These are phyloP conservation scores for Cadophora luteo-olivacea DNA, from an alignment of 2,329 filamentous ascomycete species.

Conservation along the genomic window DNA sequence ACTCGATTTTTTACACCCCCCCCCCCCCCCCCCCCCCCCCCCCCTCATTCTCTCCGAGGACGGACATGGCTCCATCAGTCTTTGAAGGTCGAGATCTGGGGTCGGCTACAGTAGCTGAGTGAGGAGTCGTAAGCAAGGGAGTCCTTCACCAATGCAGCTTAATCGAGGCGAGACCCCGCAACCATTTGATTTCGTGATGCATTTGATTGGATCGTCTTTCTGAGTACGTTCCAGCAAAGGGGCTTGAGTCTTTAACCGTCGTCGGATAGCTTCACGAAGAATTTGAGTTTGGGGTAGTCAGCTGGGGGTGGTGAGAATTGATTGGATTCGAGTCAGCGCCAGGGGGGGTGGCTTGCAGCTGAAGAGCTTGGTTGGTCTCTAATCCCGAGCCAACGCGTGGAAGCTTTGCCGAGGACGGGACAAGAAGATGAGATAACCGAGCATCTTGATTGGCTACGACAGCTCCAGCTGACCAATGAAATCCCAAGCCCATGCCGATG, in stretches of 20 bases:
- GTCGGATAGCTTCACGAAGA: background rate
- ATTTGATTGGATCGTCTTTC: background rate
- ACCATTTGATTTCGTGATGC: background rate
- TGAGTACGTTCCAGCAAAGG: background rate
- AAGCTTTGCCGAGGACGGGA: constrained; percentile 15
- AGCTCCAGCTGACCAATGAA: background rate
- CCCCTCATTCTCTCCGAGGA: background rate
- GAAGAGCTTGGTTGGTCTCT: constrained; percentile 12
- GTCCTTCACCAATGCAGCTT: background rate
- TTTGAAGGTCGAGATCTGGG: constrained; percentile 15
- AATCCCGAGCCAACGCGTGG: background rate
- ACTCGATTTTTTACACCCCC: no score
- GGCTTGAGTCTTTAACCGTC: constrained; percentile 20
- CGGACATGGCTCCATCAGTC: background rate
- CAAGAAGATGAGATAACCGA: background rate
- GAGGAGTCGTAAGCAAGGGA: background rate
- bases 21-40: no score
- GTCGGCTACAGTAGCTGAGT: background rate
- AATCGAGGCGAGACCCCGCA: constrained; percentile 6
- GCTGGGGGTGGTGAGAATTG: background rate
- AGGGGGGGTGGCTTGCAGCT: background rate
- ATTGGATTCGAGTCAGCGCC: background rate
- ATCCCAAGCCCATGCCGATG: background rate
- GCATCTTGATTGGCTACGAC: background rate
- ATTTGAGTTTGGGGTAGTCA: background rate